Conservation (phyloP, 352 stramenopile species). For the Thalassiosira mediterranea region DNA sequence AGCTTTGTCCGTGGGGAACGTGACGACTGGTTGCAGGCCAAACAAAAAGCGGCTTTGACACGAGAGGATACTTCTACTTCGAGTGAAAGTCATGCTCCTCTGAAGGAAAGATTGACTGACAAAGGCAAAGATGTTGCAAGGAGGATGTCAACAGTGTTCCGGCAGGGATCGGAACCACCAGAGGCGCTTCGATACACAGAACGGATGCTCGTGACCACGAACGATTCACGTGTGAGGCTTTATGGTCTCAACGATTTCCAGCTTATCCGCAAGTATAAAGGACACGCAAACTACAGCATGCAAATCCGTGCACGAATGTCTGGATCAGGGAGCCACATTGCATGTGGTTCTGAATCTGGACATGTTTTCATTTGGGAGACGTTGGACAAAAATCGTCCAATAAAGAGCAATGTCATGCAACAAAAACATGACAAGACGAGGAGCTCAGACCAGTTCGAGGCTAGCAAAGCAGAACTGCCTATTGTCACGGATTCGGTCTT, state of each 20-base stretch:
- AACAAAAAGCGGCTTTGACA: no score
- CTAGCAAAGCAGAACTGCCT: constrained; percentile 39
- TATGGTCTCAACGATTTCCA: constrained; percentile 71
- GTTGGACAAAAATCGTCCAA: constrained; percentile 34
- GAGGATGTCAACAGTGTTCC: constrained; percentile 24
- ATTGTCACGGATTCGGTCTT: constrained; percentile 55
- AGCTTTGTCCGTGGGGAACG: constrained; percentile 59
- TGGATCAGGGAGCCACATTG: constrained; percentile 46
- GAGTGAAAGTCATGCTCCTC: constrained; percentile 4
- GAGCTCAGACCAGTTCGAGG: constrained; percentile 49
- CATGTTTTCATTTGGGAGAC: constrained; percentile 50
- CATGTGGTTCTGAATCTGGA: constrained; percentile 43
- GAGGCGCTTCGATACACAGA: constrained; percentile 48
- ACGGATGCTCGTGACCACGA: constrained; percentile 73
- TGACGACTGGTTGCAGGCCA: no score
- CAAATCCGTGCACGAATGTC: constrained; percentile 51
- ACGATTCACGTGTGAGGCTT: constrained; percentile 71
- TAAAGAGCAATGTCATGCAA: no score
- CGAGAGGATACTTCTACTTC: constrained; percentile 10
- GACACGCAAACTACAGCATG: constrained; percentile 49
- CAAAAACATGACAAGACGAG: constrained; percentile 47
- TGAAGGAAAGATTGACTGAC: constrained; percentile 28
- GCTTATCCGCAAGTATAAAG: constrained; percentile 58
- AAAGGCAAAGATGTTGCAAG: constrained; percentile 29
- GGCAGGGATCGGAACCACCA: no score